Conservation (phyloP, 306 rosid genomes). For the Mucuna pruriens region DNA sequence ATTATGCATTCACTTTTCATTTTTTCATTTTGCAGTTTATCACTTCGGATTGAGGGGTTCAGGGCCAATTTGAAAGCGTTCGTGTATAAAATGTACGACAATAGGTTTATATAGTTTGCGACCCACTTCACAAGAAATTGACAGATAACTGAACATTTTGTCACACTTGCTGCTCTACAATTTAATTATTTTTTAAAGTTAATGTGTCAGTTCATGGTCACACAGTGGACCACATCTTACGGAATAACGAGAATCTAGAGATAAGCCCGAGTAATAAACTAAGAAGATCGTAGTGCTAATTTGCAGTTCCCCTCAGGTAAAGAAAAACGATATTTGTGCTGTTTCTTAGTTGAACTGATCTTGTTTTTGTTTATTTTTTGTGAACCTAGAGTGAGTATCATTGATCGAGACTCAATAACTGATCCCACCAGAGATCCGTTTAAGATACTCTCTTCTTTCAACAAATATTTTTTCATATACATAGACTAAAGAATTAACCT, state of each 20-base stretch:
- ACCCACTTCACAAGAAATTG: background rate
- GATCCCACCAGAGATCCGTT: too few relatives aligned
- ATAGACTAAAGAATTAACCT: too few relatives aligned
- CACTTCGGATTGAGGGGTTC: background rate
- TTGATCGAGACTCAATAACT: too few relatives aligned
- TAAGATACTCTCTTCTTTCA: too few relatives aligned
- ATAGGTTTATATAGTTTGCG: background rate
- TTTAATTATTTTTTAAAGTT: background rate
- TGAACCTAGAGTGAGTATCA: too few relatives aligned
- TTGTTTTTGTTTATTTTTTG: too few relatives aligned
- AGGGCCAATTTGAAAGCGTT: slow-evolving; percentile 5
- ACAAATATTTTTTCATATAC: too few relatives aligned
- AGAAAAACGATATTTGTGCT: background rate
- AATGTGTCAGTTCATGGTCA: slow-evolving; percentile 3
- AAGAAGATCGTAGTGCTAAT: background rate
- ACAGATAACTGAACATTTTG: background rate
- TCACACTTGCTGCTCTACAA: background rate
- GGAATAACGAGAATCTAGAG: background rate
- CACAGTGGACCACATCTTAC: slow-evolving; percentile 25
- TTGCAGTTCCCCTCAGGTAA: background rate
- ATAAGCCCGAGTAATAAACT: background rate
- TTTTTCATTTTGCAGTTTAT: background rate
- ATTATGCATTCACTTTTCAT: background rate
- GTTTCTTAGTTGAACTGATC: slow-evolving; percentile 6
- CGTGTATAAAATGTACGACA: background rate